Percentiles rank a stretch among this genome's conserved stretches.
These are phyloP conservation scores for Coleophoma crateriformis DNA, from an alignment of 2,329 filamentous ascomycete genomes.

Conservation along the genomic window DNA sequence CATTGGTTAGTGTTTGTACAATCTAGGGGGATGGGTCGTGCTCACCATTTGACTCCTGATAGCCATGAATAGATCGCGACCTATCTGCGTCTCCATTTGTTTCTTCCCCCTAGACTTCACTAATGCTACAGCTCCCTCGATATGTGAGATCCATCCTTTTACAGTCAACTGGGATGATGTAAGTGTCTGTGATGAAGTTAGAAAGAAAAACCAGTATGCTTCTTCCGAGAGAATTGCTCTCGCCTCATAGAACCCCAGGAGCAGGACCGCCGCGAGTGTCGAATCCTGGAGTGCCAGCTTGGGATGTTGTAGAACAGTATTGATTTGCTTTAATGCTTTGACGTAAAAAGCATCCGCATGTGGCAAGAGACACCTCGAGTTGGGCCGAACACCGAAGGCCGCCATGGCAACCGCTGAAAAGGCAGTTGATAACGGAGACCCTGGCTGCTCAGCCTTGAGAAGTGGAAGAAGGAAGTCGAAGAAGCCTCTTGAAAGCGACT, in stretches of 20 bases:
- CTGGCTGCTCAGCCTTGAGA: slow-evolving; percentile 34
- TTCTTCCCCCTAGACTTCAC: slow-evolving; percentile 47
- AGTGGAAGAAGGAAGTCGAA: slow-evolving; percentile 54
- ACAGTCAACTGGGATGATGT: slow-evolving; percentile 46
- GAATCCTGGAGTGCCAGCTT: slow-evolving; percentile 40
- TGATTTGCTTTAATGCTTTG: slow-evolving; percentile 43
- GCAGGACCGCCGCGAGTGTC: slow-evolving; percentile 49
- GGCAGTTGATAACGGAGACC: slow-evolving; percentile 39
- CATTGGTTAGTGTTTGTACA: no score
- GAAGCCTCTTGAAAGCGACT: slow-evolving; percentile 46
- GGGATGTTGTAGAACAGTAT: slow-evolving; percentile 42
- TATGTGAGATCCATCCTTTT: slow-evolving; percentile 53
- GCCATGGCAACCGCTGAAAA: slow-evolving; percentile 53
- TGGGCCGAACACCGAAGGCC: slow-evolving; percentile 43
- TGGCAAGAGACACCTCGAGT: slow-evolving; percentile 24
- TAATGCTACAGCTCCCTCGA: slow-evolving; percentile 52
- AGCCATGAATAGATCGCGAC: slow-evolving; percentile 48
- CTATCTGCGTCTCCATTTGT: slow-evolving; percentile 43
- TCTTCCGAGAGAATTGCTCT: slow-evolving; percentile 1
- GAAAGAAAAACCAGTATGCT: not conserved
- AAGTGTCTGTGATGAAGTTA: slow-evolving; percentile 26
- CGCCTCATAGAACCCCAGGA: slow-evolving; percentile 53
- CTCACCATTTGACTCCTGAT: slow-evolving; percentile 53
- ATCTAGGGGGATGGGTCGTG: not conserved
- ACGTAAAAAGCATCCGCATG: slow-evolving; percentile 43